Evolutionary conservation across 1,284 basidiomycete species (phyloP).

Genomic region (Tilletia walkeri): DNA sequence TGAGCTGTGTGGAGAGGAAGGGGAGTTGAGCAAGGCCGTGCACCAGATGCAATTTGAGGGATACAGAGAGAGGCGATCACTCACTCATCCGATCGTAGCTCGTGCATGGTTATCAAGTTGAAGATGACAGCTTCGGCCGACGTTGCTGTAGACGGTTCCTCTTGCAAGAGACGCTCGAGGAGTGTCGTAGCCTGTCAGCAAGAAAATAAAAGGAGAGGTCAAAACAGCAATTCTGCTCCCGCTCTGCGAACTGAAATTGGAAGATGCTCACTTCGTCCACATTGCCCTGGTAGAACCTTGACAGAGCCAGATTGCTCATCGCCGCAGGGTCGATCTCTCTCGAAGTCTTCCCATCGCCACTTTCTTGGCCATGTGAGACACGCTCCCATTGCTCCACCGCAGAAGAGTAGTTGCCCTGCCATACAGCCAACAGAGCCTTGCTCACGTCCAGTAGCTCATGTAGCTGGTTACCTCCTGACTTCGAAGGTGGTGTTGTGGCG

Average conservation of each 20-base stretch:
- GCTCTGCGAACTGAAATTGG: background rate
- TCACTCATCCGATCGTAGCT: constrained; percentile 24
- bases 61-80: background rate
- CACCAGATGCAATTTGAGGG: background rate
- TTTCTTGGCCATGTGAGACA: background rate
- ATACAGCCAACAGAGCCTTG: constrained; percentile 17
- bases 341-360: background rate
- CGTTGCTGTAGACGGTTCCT: constrained; percentile 15
- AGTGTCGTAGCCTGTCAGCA: constrained; percentile 18
- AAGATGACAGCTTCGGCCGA: constrained; percentile 33
- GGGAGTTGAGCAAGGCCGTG: background rate
- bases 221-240: background rate
- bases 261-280: constrained; percentile 21
- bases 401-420: constrained; percentile 9
- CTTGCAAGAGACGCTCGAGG: constrained; percentile 24
- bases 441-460: background rate
- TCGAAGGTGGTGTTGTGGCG: background rate
- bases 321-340: background rate
- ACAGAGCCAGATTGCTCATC: constrained; percentile 19
- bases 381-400: background rate
- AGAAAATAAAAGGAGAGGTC: background rate
- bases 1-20: background rate
- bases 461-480: background rate
- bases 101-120: constrained; percentile 42
- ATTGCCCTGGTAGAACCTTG: constrained; percentile 25